Evolutionary conservation across 75 land plant genomes (phyloP).

Genomic region (Sequoiadendron giganteum): DNA sequence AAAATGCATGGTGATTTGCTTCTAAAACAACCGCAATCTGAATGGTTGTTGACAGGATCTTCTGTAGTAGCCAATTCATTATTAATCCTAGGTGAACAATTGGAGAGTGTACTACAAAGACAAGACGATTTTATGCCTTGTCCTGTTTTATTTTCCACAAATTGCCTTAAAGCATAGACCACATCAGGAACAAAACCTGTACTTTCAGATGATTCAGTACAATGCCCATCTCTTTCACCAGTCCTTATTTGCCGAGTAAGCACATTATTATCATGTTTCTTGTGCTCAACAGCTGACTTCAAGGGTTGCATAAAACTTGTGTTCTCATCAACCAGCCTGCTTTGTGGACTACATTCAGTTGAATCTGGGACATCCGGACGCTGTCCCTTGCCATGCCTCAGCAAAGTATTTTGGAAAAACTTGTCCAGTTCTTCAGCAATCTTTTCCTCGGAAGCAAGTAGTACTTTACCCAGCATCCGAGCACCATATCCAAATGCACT

Average conservation of each 20-base stretch:
- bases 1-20: constrained; percentile 5
- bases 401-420: constrained; percentile 78
- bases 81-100: neutral
- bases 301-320: neutral
- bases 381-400: constrained; percentile 77
- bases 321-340: neutral
- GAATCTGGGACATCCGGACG: constrained; percentile 79
- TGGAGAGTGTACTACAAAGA: neutral
- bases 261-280: neutral
- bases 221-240: constrained; percentile 1
- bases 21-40: constrained; percentile 1
- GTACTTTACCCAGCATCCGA: constrained; percentile 61
- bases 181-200: neutral
- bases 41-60: constrained; percentile 25
- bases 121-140: neutral
- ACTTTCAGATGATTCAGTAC: constrained; percentile 8
- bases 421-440: constrained; percentile 49
- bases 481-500: constrained; percentile 93
- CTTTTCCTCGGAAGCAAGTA: constrained; percentile 42
- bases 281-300: neutral
- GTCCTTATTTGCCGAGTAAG: neutral
- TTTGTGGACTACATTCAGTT: neutral
- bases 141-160: constrained; percentile 4
- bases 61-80: neutral
- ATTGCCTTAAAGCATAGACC: neutral